Base-by-base conservation (phyloP, 2,329 filamentous ascomycete genomes). In the Gyromitra esculenta region DNA sequence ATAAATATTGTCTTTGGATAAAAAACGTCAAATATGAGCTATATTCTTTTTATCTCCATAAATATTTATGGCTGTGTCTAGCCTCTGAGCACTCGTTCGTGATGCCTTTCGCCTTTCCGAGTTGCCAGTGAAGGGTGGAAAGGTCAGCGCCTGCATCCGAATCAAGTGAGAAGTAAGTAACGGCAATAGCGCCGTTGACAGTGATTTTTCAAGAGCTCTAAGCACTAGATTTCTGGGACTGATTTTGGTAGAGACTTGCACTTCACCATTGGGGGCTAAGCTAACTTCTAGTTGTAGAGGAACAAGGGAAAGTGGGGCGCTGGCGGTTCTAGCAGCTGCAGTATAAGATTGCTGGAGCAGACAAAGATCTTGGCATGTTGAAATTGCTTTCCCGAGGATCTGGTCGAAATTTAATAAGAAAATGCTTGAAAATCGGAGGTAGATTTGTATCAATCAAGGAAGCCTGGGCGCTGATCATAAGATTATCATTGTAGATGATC, bases 31-130 rank as follows among this genome's bases (percentile, higher is more conserved):
- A 63, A 77, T 37, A 8, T 3, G 25, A 50, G 25, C n/a, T 9
- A 13, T 18, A 18, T 45, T 8, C 5, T 48, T 59, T 63, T 31
- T 13, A 31, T 48, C n/a, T 4, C 71, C 71, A n/a, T 74, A 74
- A 2, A 74, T 18, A 63, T 74, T 74, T 31, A 74, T 68, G 35
- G 57, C n/a, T 15, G 63, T 54, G 7, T 62, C 57, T 35, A 73
- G 35, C 37, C 43, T 50, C n/a, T 37, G 48, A 57, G 62, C 15
- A 45, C 62, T 37, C 25, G 52, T 41, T 6, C 8, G 43, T 35
- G 39, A n/a, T 18, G 21, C 67, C 13, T 57, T 65, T 25, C 52
- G 52, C 2, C 41, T 52, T 39, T 41, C 54, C 9, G 8, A 60
- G 15, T 15, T 13, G 4, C 2, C 43, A 3, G n/a, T 11, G 1